Evolutionary conservation across 345 rosid species (phyloP).

Genomic region (Eucalyptus shirleyi): DNA sequence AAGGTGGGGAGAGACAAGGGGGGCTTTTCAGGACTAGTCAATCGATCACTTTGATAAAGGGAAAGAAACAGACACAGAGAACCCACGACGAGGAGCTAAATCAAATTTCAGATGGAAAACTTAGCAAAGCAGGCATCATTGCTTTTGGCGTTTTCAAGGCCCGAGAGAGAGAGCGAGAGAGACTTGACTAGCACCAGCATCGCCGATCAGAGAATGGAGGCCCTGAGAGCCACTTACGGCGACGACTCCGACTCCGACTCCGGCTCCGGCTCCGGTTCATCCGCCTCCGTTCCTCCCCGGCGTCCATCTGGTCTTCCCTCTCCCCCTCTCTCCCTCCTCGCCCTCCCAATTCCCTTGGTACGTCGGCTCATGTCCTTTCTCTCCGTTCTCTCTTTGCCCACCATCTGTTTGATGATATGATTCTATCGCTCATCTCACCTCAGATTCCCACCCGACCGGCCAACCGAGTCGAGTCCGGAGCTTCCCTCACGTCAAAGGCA

Average conservation of each 20-base stretch:
- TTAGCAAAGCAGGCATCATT: neutral
- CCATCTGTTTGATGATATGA: slow-evolving; percentile 6
- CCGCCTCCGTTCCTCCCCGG: neutral
- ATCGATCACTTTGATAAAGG: neutral
- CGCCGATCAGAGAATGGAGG: slow-evolving; percentile 36
- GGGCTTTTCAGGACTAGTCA: neutral
- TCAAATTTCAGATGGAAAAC: neutral
- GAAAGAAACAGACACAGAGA: neutral
- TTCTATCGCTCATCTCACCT: neutral
- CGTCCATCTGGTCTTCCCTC: slow-evolving; percentile 30
- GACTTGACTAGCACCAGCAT: neutral
- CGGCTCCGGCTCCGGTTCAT: neutral
- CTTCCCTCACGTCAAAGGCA: slow-evolving; percentile 85
- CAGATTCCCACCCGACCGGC: slow-evolving; percentile 17
- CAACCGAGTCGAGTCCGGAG: slow-evolving; percentile 55
- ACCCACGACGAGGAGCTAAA: neutral
- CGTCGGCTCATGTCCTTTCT: neutral
- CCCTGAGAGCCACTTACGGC: slow-evolving; percentile 52
- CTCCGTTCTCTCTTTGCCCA: neutral
- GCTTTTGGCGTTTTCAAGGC: neutral
- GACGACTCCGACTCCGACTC: slow-evolving; percentile 45
- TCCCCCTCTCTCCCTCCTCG: slow-evolving; percentile 66
- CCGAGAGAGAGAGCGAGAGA: neutral
- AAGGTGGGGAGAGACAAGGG: too few relatives aligned
- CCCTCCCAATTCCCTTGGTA: slow-evolving; percentile 45